Base-by-base conservation (phyloP, 257 asterid species). In the Lycium barbarum region DNA sequence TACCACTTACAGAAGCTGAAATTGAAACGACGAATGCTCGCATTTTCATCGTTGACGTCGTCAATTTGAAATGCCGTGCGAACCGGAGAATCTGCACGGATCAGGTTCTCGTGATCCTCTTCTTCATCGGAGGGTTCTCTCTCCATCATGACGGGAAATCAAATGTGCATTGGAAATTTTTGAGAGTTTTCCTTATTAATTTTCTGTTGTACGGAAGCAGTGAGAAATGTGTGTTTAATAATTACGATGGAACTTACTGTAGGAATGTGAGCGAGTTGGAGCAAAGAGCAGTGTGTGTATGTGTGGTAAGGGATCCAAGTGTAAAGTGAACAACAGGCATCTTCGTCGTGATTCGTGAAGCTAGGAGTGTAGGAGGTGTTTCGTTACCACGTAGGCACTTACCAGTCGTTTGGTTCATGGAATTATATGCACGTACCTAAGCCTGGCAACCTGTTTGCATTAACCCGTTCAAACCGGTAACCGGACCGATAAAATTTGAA, bases 51-150 rank as follows among this genome's bases (percentile, higher is more conserved):
- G 26, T 43, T 59, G 63, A 71, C 61, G 63, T 57, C 84, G 7
- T 88, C 91, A 61, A 88, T 80, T 78, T 86, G 88, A 84, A 89
- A 89, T 9, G 90, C 2, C 40, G 87, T 51, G 12, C 82, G 84
- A 73, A 38, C 62, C 0, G 84, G 80, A 35, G 93, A 89, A 84
- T 93, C 91, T 0, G 87, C 82, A 53, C 45, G 90, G 86, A 97
- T 89, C 80, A 97, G 94, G 79, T 89, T 89, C 80, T 84, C 91
- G 6, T 86, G 97, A 85, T 97, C 99, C 76, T 92, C 99, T 90
- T 97, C 99, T 58, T 97, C 97, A 81, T 97, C 98, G 10, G 98
- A 92, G 43, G 92, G 86, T 67, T 92, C 93, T 14, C 92, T 86
- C 17, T 93, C 95, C 94, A 91, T 90, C 61, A n/a, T 9, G 26